Percentiles rank a stretch among this genome's conserved stretches.
These are phyloP conservation scores for Astragalus membranaceus DNA, from an alignment of 306 rosid genomes.

Conservation along the genomic window DNA sequence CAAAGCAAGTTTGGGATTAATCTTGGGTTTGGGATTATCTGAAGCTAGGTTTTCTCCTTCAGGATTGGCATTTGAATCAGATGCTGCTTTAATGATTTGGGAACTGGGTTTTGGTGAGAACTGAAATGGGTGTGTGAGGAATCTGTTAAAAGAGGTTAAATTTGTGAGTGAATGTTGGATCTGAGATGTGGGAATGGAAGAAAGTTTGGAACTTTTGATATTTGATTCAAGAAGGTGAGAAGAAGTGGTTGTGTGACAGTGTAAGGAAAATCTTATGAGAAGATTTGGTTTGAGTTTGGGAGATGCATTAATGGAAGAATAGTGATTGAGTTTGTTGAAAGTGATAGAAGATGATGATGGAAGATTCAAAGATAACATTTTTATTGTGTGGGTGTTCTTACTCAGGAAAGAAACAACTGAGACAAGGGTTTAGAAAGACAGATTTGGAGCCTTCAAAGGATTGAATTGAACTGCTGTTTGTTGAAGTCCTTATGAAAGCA, in stretches of 20 bases:
- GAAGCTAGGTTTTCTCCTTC: constrained; percentile 39
- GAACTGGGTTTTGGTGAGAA: constrained; percentile 32
- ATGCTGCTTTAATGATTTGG: constrained; percentile 40
- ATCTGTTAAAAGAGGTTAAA: constrained; percentile 17
- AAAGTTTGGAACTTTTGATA: constrained; percentile 17
- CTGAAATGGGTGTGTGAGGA: constrained; percentile 21
- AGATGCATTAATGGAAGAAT: constrained; percentile 25
- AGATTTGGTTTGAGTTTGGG: constrained; percentile 28
- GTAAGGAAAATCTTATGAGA: constrained; percentile 21
- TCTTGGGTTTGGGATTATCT: constrained; percentile 28
- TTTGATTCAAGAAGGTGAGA: constrained; percentile 8
- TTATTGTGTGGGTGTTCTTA: constrained; percentile 14
- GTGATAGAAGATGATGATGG: constrained; percentile 42
- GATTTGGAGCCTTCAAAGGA: background rate
- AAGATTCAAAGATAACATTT: constrained; percentile 50
- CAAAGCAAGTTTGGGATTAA: constrained; percentile 43
- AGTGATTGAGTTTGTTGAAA: constrained; percentile 36
- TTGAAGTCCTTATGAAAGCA: background rate
- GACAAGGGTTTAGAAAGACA: no score
- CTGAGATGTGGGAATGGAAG: constrained; percentile 34
- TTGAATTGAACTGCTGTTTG: no score
- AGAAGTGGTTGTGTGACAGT: constrained; percentile 11
- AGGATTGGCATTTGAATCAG: constrained; percentile 33
- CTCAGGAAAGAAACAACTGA: no score
- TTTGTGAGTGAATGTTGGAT: constrained; percentile 30